Evolutionary conservation across 352 stramenopile genomes (phyloP).

Genomic region (Phytophthora agathidicida): DNA sequence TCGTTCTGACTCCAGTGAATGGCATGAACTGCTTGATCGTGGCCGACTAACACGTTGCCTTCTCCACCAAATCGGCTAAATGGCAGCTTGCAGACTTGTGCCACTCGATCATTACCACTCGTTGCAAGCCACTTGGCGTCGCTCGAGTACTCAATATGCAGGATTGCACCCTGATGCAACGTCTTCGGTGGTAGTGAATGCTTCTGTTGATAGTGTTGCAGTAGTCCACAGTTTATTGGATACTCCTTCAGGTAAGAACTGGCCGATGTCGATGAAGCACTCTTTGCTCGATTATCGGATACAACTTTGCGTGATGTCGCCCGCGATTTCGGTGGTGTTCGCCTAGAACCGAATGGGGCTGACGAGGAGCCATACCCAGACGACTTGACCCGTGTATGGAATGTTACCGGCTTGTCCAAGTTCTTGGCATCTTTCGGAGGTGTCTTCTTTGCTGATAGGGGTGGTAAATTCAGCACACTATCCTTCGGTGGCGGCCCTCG

Average conservation of each 20-base stretch:
- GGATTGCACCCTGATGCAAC: slow-evolving; percentile 72
- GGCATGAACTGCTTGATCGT: slow-evolving; percentile 64
- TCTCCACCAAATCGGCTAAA: slow-evolving; percentile 75
- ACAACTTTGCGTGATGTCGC: slow-evolving; percentile 9
- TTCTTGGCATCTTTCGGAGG: slow-evolving; percentile 33
- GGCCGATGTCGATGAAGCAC: slow-evolving; percentile 27
- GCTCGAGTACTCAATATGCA: slow-evolving; percentile 78
- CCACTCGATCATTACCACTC: slow-evolving; percentile 65
- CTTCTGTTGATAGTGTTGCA: slow-evolving; percentile 69
- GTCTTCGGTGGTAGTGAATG: slow-evolving; percentile 55
- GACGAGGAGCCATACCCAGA: slow-evolving; percentile 72
- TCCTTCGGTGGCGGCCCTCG: slow-evolving; percentile 45
- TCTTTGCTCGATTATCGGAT: slow-evolving; percentile 9
- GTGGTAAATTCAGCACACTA: slow-evolving; percentile 64
- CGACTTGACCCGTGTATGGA: slow-evolving; percentile 80
- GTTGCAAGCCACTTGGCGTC: slow-evolving; percentile 80
- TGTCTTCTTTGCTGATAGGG: slow-evolving; percentile 37
- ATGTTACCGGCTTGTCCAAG: slow-evolving; percentile 81
- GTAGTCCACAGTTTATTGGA: slow-evolving; percentile 54
- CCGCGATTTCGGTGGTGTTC: slow-evolving; percentile 25
- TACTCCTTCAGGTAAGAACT: slow-evolving; percentile 74
- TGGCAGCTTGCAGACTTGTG: slow-evolving; percentile 68
- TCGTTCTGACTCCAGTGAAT: slow-evolving; percentile 85
- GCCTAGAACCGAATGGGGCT: slow-evolving; percentile 28
- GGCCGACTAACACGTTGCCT: slow-evolving; percentile 69